Evolutionary conservation across 306 rosid genomes (phyloP).

Genomic region (Urtica urens): DNA sequence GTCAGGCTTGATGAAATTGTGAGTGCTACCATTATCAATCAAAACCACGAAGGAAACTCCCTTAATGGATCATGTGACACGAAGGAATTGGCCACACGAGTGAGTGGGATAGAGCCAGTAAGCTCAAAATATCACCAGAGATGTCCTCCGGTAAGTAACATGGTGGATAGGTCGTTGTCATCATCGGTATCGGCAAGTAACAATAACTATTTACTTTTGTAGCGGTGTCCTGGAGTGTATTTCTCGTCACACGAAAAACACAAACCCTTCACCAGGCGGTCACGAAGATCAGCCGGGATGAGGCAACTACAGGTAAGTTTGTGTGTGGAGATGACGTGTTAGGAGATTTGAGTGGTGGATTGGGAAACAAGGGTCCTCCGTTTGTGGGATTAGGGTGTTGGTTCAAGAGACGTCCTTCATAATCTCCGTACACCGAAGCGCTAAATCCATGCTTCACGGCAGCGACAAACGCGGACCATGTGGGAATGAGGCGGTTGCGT

Average conservation of each 20-base stretch:
- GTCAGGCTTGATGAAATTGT: not conserved
- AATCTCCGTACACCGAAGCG: not conserved
- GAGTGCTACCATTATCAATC: not conserved
- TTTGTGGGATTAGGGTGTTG: not conserved
- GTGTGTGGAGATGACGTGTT: not conserved
- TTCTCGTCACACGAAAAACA: not conserved
- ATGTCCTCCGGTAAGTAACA: not conserved
- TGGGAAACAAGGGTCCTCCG: not conserved
- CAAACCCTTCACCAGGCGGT: not conserved
- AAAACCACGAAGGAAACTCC: not conserved
- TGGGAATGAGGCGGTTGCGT: not conserved
- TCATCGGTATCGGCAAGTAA: not conserved
- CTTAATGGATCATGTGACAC: not conserved
- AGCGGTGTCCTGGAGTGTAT: no score
- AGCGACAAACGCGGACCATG: not conserved
- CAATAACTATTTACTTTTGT: not conserved
- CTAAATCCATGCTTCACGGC: not conserved
- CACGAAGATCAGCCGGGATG: not conserved
- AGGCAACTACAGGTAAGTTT: no score
- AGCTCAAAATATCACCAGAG: not conserved
- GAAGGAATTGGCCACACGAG: not conserved
- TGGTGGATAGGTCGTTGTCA: not conserved
- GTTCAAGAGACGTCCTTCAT: not conserved
- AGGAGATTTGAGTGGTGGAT: not conserved
- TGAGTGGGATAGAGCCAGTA: not conserved